Evolutionary conservation across 106 monocot genomes (phyloP).

Genomic region (Chionographis japonica): DNA sequence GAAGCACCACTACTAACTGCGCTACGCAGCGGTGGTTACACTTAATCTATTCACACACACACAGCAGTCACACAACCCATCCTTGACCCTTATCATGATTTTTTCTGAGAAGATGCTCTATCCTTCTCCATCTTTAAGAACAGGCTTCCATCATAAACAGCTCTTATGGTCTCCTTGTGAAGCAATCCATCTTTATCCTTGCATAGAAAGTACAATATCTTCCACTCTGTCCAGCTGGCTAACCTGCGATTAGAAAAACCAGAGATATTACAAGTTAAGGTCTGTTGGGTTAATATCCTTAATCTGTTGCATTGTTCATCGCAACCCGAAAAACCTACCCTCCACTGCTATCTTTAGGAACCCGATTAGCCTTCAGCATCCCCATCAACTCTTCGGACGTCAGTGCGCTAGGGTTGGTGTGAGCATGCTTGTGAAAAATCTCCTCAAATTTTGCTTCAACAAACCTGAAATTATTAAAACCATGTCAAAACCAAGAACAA

Average conservation of each 20-base stretch:
- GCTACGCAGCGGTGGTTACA: too few species aligned
- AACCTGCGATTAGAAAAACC: conserved; percentile 24
- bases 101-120: conserved; percentile 26
- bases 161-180: conserved; percentile 61
- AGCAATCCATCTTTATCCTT: conserved; percentile 78
- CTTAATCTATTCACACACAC: too few species aligned
- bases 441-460: conserved; percentile 68
- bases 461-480: conserved; percentile 39
- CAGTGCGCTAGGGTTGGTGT: conserved; percentile 40
- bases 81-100: conserved; percentile 4
- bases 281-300: not conserved
- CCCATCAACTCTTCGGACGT: conserved; percentile 55
- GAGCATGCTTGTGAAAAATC: conserved; percentile 73
- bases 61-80: too few species aligned
- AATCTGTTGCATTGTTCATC: not conserved
- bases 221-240: conserved; percentile 61
- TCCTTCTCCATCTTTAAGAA: conserved; percentile 62
- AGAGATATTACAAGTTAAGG: not conserved
- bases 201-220: conserved; percentile 44
- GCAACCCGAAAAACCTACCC: conserved; percentile 23
- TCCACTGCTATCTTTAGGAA: conserved; percentile 56
- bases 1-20: too few species aligned
- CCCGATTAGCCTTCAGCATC: conserved; percentile 49
- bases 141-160: conserved; percentile 71
- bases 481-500: not conserved